Evolutionary conservation across 345 rosid genomes (phyloP).

Genomic region (Eucalyptus pauciflora): DNA sequence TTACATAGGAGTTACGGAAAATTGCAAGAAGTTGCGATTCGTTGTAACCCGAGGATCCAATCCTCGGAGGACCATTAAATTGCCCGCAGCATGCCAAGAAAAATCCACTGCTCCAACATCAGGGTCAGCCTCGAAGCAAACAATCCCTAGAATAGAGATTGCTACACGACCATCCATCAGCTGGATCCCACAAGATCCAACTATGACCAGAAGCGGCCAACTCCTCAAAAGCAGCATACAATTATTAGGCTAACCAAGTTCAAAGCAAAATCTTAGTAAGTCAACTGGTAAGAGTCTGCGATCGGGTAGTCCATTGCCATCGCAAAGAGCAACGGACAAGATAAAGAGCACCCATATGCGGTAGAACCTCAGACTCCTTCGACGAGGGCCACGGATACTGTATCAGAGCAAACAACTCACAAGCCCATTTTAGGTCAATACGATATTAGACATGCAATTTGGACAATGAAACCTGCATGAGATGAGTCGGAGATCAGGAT

Average conservation of each 20-base stretch:
- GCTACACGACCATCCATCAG: neutral
- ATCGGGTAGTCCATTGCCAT: neutral
- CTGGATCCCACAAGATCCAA: neutral
- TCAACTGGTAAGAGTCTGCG: neutral
- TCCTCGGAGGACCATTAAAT: neutral
- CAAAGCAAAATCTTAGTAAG: neutral
- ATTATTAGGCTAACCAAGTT: neutral
- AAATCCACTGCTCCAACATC: neutral
- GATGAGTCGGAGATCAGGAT: neutral
- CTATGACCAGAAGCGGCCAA: neutral
- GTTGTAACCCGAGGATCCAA: neutral
- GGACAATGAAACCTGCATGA: neutral
- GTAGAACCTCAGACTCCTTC: neutral
- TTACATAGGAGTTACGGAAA: neutral
- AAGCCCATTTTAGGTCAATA: neutral
- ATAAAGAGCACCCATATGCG: neutral
- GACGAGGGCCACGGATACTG: neutral
- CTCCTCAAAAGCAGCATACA: neutral
- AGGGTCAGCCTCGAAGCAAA: neutral
- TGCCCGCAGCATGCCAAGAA: neutral
- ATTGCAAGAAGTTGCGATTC: neutral
- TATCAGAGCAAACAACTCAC: neutral
- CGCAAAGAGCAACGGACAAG: neutral
- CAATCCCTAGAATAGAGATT: neutral
- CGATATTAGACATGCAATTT: neutral